Evolutionary conservation across 2,329 filamentous ascomycete species (phyloP), one percentile per base, ranked within the genome.

Genomic region (Sporothrix schenckii): DNA sequence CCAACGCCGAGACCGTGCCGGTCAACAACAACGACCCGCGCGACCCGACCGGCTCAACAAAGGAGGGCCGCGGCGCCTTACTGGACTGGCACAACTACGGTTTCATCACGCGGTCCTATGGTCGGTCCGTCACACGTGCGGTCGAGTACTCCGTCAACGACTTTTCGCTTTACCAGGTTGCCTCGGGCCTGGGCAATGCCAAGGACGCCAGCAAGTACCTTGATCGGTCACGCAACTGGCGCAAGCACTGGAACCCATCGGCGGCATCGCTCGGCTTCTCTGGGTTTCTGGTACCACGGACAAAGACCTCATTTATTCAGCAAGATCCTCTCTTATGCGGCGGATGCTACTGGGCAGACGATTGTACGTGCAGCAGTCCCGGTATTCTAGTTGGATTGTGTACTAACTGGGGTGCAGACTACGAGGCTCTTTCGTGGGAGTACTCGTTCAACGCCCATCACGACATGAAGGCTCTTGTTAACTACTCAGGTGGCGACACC

Each of bases 361-460:
- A 65, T 6, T 72, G 71, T 71, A 30, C 11, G 66, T 60, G 0
- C 4, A 7, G 13, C 21, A 5, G 24, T 3, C 10, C 19, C 16
- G 19, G 6, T 39, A 16, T 66, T 27, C 9, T 54, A 7, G 5
- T 19, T 56, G 30, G 13, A 19, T 19, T 34, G 16, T 24, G 10
- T 30, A 27, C 34, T 61, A 44, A 27, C 49, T 54, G 34, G 34
- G 6, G 3, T 2, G 7, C 16, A 72, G 79, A 81, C 74, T 90
- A 90, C 75, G 83, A 91, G 77, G 88, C 81, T 11, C 82, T 85
- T 10, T 85, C 88, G 0, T 89, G 87, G 83, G 87, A 89, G 69
- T 91, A 91, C 79, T 87, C 85, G 5, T 89, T 90, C 82, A 89
- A 89, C 71, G 86, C 88, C n/a, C 85, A 89, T 65, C 89, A 92